Base-by-base conservation (phyloP, 2,329 filamentous ascomycete genomes). In the Trichoderma hamatum region DNA sequence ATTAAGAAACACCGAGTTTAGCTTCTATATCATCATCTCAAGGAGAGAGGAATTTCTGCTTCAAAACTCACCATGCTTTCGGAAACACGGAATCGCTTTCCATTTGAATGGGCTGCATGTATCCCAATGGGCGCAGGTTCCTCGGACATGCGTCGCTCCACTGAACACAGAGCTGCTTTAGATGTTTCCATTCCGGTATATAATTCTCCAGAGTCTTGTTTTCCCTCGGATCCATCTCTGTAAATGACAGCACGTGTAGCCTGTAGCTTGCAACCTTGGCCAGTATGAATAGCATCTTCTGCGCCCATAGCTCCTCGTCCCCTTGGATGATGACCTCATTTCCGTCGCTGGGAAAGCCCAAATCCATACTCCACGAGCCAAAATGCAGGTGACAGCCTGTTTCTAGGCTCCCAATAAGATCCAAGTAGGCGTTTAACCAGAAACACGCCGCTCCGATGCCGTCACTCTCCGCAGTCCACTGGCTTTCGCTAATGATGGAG, bases 341-440 rank as follows among this genome's bases (percentile, higher is more conserved):
- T 9, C 84, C 82, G 9, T 72, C 70, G n/a, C 68, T 28, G 60
- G 70, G 69, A 16, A 74, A 91, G 73, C 91, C 86, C 84, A 96
- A 89, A 74, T 97, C 90, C 21, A 97, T 84, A 1, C 92, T 92
- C 94, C 95, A 97, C 13, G 94, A 94, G 66, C 97, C 89, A 93
- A 94, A 97, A 0, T 92, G 90, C 14, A 93, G 88, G 72, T 90
- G 87, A 91, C 92, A 97, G 77, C 95, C 94, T 79, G 93, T 93
- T 72, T 93, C 90, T 19, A 97, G 83, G 78, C 94, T 97, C 72
- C 89, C 93, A 32, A 97, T 83, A n/a, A 97, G 84, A 77, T 98
- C 95, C 85, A 97, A 91, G 19, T 91, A 91, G 19, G 97, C 89
- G 74, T 96, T 97, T 46, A 97, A 84, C 94, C 95, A 97, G 80